Conservation (phyloP, 2,329 filamentous ascomycete genomes). For the Periconia macrospinosa region DNA sequence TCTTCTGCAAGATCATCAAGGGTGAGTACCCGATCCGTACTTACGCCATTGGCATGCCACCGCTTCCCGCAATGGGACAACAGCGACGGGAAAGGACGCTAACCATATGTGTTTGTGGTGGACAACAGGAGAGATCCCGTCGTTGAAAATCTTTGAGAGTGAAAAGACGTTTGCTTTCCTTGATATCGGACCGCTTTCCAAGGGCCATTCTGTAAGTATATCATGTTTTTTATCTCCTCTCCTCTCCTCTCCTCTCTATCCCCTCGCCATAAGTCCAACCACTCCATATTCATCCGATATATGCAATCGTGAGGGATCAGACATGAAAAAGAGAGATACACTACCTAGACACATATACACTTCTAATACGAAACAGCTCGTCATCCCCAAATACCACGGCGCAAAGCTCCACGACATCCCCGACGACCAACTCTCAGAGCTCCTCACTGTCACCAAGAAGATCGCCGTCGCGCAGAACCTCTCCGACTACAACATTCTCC, state of each 20-base stretch:
- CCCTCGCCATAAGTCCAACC: background rate
- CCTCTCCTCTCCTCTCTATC: background rate
- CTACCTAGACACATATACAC: background rate
- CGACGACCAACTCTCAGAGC: conserved; percentile 80
- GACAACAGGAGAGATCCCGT: conserved; percentile 82
- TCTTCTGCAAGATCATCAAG: conserved; percentile 99
- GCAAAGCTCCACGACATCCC: conserved; percentile 90
- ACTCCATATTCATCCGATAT: too few species aligned
- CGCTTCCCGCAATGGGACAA: conserved; percentile 8
- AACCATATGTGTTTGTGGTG: background rate
- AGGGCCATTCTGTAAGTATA: conserved; percentile 78
- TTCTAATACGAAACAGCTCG: conserved; percentile 63
- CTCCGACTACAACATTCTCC: conserved; percentile 86
- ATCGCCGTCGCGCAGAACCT: conserved; percentile 76
- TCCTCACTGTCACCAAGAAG: conserved; percentile 86
- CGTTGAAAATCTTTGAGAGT: conserved; percentile 93
- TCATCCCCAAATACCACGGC: conserved; percentile 95
- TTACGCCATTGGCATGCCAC: background rate
- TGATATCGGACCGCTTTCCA: conserved; percentile 87
- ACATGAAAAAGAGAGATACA: too few species aligned
- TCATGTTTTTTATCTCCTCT: background rate
- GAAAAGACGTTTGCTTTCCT: conserved; percentile 94
- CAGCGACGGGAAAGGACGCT: background rate
- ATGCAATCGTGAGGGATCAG: too few species aligned
- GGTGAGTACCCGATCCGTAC: conserved; percentile 52